These are phyloP conservation scores for Penicillium silybi DNA, from an alignment of 495 filamentous ascomycete species.

Conservation along the genomic window DNA sequence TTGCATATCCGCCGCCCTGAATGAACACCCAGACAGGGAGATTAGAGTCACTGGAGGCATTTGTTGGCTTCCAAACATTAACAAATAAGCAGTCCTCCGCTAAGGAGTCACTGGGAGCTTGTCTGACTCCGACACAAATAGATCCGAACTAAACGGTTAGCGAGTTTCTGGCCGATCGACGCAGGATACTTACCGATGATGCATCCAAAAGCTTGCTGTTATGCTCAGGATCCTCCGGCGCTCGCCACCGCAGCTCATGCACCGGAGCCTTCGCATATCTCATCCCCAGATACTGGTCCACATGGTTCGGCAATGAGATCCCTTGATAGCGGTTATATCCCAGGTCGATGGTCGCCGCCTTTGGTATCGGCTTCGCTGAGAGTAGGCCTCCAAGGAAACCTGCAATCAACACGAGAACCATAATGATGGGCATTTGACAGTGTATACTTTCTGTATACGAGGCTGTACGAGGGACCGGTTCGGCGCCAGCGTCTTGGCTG, in stretches of 20 bases:
- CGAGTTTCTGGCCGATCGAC: neutral
- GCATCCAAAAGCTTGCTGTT: constrained; percentile 35
- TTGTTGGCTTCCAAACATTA: constrained; percentile 62
- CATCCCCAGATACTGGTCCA: constrained; percentile 58
- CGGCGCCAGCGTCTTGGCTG: constrained; percentile 1
- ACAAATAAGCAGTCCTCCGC: constrained; percentile 68
- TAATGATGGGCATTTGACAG: constrained; percentile 1
- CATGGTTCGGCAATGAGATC: constrained; percentile 29
- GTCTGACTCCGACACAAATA: constrained; percentile 25
- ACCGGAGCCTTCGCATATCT: constrained; percentile 55
- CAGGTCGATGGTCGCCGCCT: constrained; percentile 27
- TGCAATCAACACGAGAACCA: constrained; percentile 4
- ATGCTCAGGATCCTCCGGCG: constrained; percentile 45
- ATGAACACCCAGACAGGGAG: constrained; percentile 70
- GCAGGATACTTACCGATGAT: constrained; percentile 20
- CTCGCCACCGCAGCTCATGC: constrained; percentile 50
- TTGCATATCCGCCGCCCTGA: constrained; percentile 66
- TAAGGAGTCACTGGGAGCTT: constrained; percentile 32
- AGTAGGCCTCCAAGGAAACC: constrained; percentile 6
- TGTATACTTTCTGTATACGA: neutral
- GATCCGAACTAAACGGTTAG: constrained; percentile 36
- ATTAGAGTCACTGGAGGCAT: constrained; percentile 45
- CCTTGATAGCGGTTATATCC: constrained; percentile 40
- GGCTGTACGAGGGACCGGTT: neutral
- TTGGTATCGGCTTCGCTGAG: constrained; percentile 4